These are phyloP conservation scores for Arabidopsis lyrata DNA, from an alignment of 441 rosid genomes.

Conservation along the genomic window DNA sequence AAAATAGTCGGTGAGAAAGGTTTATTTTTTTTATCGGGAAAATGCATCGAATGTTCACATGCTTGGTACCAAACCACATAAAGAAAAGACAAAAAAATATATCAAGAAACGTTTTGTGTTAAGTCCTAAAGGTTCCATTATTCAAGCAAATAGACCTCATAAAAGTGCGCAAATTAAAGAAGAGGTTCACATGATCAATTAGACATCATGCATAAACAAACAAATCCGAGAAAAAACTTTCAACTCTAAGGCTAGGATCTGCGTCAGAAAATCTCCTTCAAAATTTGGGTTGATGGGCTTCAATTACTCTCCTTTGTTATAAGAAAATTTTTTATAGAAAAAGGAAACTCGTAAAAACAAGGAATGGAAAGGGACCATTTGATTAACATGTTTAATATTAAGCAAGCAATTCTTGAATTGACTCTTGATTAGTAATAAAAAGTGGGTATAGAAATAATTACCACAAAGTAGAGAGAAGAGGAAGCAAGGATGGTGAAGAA, in stretches of 20 bases:
- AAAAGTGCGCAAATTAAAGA: slow-evolving; percentile 22
- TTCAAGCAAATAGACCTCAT: slow-evolving; percentile 25
- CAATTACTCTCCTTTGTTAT: neutral
- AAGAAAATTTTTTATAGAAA: neutral
- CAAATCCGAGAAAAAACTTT: neutral
- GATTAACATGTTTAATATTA: slow-evolving; percentile 42
- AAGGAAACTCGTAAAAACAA: neutral
- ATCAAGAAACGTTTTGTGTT: slow-evolving; percentile 31
- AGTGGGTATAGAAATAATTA: slow-evolving; percentile 45
- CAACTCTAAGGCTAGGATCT: neutral
- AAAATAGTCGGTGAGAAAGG: slow-evolving; percentile 11
- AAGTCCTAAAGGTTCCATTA: slow-evolving; percentile 14
- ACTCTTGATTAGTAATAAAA: neutral
- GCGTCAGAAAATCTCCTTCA: neutral
- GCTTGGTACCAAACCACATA: slow-evolving; percentile 22
- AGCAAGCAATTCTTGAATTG: neutral
- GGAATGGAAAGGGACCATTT: slow-evolving; percentile 6
- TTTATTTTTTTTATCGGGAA: neutral
- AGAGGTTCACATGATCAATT: slow-evolving; percentile 34
- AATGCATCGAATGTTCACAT: slow-evolving; percentile 21
- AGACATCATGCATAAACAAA: slow-evolving; percentile 18
- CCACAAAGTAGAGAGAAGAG: slow-evolving; percentile 77
- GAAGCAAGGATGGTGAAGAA: slow-evolving; percentile 75
- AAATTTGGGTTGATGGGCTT: neutral
- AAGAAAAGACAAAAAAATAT: slow-evolving; percentile 8